Base-by-base conservation (phyloP, 2,329 filamentous ascomycete genomes). In the Reticulascus tulasneorum region DNA sequence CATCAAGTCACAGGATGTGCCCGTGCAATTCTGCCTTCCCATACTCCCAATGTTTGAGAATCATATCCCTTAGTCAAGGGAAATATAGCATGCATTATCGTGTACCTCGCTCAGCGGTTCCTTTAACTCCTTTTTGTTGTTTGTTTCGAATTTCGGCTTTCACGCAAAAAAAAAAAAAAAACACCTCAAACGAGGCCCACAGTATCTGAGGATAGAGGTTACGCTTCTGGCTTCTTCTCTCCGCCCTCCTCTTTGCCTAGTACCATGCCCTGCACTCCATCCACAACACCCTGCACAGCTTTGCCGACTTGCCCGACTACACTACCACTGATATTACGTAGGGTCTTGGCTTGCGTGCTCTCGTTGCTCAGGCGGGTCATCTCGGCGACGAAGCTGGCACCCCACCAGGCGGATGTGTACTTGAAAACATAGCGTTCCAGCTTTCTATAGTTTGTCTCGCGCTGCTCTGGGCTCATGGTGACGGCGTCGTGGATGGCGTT, bases 391-490 rank as follows among this genome's bases (percentile, higher is more conserved):
- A 97, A 97, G 47, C 84, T 90, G 59, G 90, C 79, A 18, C 91
- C 91, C 91, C 91, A 97, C 83, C 93, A 96, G 9, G 90, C 86
- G 59, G 87, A 94, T 2, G 93, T 98, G 66, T 96, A 97, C 68
- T 95, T 96, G 65, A 90, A 91, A 41, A 97, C 88, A 56, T 97
- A 97, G 64, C 86, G 86, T 57, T 93, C 86, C 40, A 98, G 72
- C 63, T 96, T 96, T 57, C 84, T 79, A 67, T 87, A 96, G 63
- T 96, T 96, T 38, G 82, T 71, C 42, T 83, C 80, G 35, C 89
- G 81, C 65, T 93, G 85, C 62, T 95, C 90, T 13, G 89, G 80
- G 35, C 84, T 84, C 88, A 97, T 96, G 36, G 90, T 95, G 27
- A 97, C 89, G n/a, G 91, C 88, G 48, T 95, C 89, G 61, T 96